Percentiles rank a stretch among this genome's conserved stretches.
Evolutionary conservation across 345 rosid genomes (phyloP).

Genomic region (Toxicodendron radicans): DNA sequence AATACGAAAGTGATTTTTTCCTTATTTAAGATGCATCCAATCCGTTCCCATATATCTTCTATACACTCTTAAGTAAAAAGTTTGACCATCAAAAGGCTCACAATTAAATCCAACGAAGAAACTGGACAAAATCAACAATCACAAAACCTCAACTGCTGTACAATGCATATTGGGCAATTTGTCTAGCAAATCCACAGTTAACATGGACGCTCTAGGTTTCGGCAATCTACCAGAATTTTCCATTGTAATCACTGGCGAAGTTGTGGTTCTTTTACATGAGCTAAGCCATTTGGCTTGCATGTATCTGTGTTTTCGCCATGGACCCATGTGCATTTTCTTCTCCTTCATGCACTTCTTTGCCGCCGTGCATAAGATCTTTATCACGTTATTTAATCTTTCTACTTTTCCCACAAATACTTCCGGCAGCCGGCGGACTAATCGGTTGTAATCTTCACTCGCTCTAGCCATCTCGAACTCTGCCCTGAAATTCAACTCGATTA

Average conservation of each 20-base stretch:
- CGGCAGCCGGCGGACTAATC: constrained; percentile 35
- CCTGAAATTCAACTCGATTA: constrained; percentile 48
- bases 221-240: constrained; percentile 24
- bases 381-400: constrained; percentile 39
- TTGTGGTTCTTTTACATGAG: constrained; percentile 30
- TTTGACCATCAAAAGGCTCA: background rate
- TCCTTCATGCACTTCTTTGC: constrained; percentile 63
- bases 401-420: constrained; percentile 53
- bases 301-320: constrained; percentile 59
- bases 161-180: constrained; percentile 34
- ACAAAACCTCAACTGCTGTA: constrained; percentile 43
- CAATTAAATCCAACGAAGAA: background rate
- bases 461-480: constrained; percentile 56
- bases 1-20: no score
- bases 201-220: constrained; percentile 42
- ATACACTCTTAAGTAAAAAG: background rate
- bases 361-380: constrained; percentile 41
- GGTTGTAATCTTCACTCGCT: constrained; percentile 49
- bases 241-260: constrained; percentile 20
- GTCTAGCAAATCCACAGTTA: constrained; percentile 48
- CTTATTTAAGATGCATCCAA: background rate
- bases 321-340: constrained; percentile 59
- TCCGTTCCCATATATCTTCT: background rate
- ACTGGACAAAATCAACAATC: background rate
- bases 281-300: constrained; percentile 61